phyloP scores from a whole-genome alignment of 1,139 yeast species.

The Nakaseomyces uthaithaninus region DNA sequence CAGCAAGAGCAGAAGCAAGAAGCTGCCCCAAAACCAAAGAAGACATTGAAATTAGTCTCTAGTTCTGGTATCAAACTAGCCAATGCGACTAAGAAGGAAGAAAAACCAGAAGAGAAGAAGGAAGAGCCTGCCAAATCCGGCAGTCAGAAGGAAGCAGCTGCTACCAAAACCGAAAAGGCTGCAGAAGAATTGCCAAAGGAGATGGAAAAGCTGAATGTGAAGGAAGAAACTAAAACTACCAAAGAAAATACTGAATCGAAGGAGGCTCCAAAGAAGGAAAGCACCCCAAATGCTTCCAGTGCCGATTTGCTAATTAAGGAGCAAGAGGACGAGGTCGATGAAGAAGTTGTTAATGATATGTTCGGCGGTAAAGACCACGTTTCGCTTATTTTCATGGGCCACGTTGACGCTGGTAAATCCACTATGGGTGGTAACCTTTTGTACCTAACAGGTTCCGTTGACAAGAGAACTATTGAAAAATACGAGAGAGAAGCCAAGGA shows the following conservation, averaged over 20 bases:
- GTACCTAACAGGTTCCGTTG: constrained; percentile 91
- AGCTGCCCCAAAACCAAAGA: constrained; percentile 45
- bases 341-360: constrained; percentile 81
- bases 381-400: constrained; percentile 97
- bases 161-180: constrained; percentile 13
- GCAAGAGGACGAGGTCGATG: constrained; percentile 81
- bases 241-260: constrained; percentile 15
- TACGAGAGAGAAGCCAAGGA: constrained; percentile 98
- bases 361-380: constrained; percentile 97
- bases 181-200: constrained; percentile 19
- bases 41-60: constrained; percentile 55
- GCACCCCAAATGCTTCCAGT: constrained; percentile 16
- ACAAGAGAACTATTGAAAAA: constrained; percentile 97
- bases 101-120: constrained; percentile 29
- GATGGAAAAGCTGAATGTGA: constrained; percentile 19
- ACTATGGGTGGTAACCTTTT: constrained; percentile 98
- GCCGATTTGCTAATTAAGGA: constrained; percentile 49
- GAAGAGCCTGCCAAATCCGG: constrained; percentile 20
- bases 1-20: constrained; percentile 38
- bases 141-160: constrained; percentile 11
- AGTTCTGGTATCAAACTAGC: constrained; percentile 64
- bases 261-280: constrained; percentile 10
- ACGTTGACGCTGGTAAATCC: constrained; percentile 98
- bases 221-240: constrained; percentile 19
- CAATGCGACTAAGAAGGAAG: constrained; percentile 43